Evolutionary conservation across 208 protist genomes (phyloP).

Genomic region (Naegleria gruberi): DNA sequence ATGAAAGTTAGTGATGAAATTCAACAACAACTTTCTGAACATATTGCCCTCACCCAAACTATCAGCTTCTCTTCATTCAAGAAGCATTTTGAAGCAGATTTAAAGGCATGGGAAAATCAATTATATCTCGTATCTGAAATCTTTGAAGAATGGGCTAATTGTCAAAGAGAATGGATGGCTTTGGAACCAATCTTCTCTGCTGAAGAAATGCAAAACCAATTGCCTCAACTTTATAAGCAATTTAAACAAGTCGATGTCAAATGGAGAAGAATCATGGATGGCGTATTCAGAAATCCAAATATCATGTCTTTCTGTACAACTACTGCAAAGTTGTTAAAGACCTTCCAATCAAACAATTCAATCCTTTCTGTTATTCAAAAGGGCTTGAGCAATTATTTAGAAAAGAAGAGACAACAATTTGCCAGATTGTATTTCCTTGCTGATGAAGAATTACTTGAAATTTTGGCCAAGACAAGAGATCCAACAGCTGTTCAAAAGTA

Average conservation of each 20-base stretch:
- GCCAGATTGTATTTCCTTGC: slow-evolving; percentile 84
- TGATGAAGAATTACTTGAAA: slow-evolving; percentile 83
- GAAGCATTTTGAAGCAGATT: slow-evolving; percentile 86
- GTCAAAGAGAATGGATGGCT: slow-evolving; percentile 89
- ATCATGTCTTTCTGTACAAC: slow-evolving; percentile 83
- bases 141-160: slow-evolving; percentile 91
- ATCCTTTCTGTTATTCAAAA: slow-evolving; percentile 89
- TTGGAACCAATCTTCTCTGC: slow-evolving; percentile 92
- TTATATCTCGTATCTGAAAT: slow-evolving; percentile 76
- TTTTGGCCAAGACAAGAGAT: slow-evolving; percentile 89
- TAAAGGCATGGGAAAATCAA: slow-evolving; percentile 74
- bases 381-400: slow-evolving; percentile 90
- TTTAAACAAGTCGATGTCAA: slow-evolving; percentile 89
- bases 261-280: slow-evolving; percentile 83
- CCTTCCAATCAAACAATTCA: slow-evolving; percentile 74
- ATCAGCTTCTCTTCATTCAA: slow-evolving; percentile 91
- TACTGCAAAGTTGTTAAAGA: slow-evolving; percentile 80
- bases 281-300: slow-evolving; percentile 66
- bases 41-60: slow-evolving; percentile 87
- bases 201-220: slow-evolving; percentile 81
- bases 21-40: slow-evolving; percentile 87
- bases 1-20: slow-evolving; percentile 76
- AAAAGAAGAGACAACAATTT: slow-evolving; percentile 85
- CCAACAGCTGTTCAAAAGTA: slow-evolving; percentile 84
- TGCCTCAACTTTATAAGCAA: slow-evolving; percentile 80